Conservation (phyloP, 2,329 filamentous ascomycete species). For the Xylaria sp. region DNA sequence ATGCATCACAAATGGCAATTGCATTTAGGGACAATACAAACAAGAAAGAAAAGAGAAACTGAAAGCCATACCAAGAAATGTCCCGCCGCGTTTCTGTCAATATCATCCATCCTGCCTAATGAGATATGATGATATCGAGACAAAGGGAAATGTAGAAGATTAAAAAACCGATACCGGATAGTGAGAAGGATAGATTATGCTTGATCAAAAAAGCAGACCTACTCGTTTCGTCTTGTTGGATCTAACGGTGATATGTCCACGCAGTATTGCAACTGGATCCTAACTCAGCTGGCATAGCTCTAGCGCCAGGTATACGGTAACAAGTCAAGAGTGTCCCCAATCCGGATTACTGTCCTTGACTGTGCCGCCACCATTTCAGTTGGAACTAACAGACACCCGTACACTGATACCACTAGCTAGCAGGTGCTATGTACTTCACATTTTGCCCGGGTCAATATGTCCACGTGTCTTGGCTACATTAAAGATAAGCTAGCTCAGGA, state of each 20-base stretch:
- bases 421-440: no score
- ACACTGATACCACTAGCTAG: no score
- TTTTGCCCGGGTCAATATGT: no score
- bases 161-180: slow-evolving; percentile 11
- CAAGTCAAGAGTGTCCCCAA: no score
- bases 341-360: neutral
- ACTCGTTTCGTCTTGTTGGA: neutral
- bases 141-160: slow-evolving; percentile 2
- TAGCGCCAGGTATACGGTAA: no score
- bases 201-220: slow-evolving; percentile 1
- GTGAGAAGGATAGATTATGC: slow-evolving; percentile 24
- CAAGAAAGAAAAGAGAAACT: slow-evolving; percentile 23
- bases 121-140: slow-evolving; percentile 16
- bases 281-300: neutral
- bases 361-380: neutral
- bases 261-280: neutral
- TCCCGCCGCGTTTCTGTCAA: slow-evolving; percentile 10
- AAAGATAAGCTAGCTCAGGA: neutral
- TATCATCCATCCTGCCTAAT: slow-evolving; percentile 4
- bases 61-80: slow-evolving; percentile 11
- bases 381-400: no score
- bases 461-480: no score
- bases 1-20: slow-evolving; percentile 42
- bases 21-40: slow-evolving; percentile 29
- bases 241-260: neutral